A percentile compares a stretch with the other conserved stretches of the same genome.
Evolutionary conservation across 441 rosid species (phyloP).

Genomic region (Adansonia rubrostipa): DNA sequence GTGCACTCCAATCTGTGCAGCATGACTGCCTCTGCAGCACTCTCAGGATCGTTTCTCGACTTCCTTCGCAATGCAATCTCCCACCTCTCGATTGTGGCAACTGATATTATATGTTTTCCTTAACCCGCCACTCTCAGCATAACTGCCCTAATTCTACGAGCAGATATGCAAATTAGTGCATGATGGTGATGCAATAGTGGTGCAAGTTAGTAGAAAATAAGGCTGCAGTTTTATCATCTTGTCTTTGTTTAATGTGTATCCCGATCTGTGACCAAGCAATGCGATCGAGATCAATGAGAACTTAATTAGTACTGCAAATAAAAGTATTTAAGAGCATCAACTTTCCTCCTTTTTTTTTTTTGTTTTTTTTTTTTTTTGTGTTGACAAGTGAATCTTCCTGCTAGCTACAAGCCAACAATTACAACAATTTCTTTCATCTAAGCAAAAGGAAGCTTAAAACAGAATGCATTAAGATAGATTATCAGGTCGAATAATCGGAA

Average conservation of each 20-base stretch:
- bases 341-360: background rate
- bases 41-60: slow-evolving; percentile 52
- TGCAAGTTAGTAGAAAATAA: slow-evolving; percentile 6
- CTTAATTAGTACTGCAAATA: background rate
- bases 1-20: slow-evolving; percentile 45
- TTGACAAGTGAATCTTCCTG: background rate
- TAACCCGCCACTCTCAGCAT: background rate
- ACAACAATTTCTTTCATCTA: background rate
- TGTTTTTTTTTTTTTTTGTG: background rate
- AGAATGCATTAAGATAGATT: background rate
- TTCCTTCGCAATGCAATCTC: slow-evolving; percentile 55
- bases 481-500: background rate
- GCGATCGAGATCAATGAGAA: background rate
- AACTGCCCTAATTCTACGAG: too few species aligned
- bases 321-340: background rate
- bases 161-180: background rate
- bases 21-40: slow-evolving; percentile 66
- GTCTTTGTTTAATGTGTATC: background rate
- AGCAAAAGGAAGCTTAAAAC: background rate
- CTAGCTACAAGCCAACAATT: background rate
- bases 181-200: background rate
- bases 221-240: background rate
- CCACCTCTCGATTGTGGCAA: slow-evolving; percentile 45
- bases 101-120: background rate
- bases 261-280: slow-evolving; percentile 1